Conservation (phyloP, 176 grass and related monocot genomes). For the Musa beccarii region DNA sequence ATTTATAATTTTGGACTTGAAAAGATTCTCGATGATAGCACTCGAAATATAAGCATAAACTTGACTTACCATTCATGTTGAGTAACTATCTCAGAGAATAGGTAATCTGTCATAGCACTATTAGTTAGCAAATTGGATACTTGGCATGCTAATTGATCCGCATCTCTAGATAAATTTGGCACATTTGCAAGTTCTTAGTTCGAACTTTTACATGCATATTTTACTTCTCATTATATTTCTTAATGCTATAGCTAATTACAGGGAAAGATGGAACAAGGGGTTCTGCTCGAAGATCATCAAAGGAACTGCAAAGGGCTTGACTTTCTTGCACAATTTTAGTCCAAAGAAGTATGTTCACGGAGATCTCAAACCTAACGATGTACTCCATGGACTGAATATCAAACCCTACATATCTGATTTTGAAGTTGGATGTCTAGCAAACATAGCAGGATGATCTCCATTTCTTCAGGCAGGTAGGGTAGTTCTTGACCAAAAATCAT, state of each 20-base stretch:
- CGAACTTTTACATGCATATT: background rate
- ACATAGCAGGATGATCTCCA: slow-evolving; percentile 70
- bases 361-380: slow-evolving; percentile 71
- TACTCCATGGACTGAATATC: slow-evolving; percentile 60
- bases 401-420: slow-evolving; percentile 83
- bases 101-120: background rate
- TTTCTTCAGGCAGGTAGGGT: slow-evolving; percentile 37
- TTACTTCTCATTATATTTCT: slow-evolving; percentile 2
- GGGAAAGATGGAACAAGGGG: slow-evolving; percentile 48
- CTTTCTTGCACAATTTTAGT: slow-evolving; percentile 82
- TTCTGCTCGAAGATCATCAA: slow-evolving; percentile 68
- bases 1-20: no score
- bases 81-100: background rate
- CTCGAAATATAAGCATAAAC: no score
- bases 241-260: slow-evolving; percentile 28
- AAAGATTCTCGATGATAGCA: no score
- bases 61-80: no score
- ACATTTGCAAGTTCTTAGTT: background rate
- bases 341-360: slow-evolving; percentile 92
- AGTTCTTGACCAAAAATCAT: slow-evolving; percentile 37
- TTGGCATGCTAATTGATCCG: background rate
- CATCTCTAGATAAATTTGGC: background rate
- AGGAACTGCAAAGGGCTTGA: slow-evolving; percentile 57
- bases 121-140: background rate
- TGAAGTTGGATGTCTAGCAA: slow-evolving; percentile 67